phyloP scores from a whole-genome alignment of 352 stramenopile species.

The Phytophthora kernoviae region DNA sequence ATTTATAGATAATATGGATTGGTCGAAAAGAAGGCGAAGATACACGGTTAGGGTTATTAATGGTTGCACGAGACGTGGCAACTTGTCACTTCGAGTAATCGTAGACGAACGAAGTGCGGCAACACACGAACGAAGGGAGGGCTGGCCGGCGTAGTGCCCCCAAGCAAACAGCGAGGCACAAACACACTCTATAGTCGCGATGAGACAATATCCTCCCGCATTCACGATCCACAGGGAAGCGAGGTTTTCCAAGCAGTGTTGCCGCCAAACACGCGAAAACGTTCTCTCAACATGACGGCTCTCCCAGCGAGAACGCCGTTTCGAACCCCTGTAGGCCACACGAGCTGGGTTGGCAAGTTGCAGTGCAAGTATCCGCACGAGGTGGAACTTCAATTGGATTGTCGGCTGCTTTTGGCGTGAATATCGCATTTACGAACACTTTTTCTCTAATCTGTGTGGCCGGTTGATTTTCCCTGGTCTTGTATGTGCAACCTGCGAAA shows the following conservation, averaged over 20 bases:
- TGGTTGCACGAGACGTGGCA: background rate
- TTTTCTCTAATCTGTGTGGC: too few relatives aligned
- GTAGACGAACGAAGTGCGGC: background rate
- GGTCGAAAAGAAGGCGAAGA: slow-evolving; percentile 23
- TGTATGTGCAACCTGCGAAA: background rate
- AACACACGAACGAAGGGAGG: background rate
- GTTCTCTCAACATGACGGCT: background rate
- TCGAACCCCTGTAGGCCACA: background rate
- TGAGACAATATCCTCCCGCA: background rate
- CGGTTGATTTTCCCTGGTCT: background rate
- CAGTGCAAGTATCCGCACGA: too few relatives aligned
- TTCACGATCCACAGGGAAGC: background rate
- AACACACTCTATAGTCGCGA: slow-evolving; percentile 3
- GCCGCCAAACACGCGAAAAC: background rate
- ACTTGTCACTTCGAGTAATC: background rate
- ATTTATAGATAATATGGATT: too few relatives aligned
- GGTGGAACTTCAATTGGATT: too few relatives aligned
- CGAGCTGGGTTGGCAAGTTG: too few relatives aligned
- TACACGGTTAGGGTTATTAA: too few relatives aligned
- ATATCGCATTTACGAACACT: too few relatives aligned
- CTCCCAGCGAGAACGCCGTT: background rate
- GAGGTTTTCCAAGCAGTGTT: too few relatives aligned
- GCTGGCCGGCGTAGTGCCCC: too few relatives aligned
- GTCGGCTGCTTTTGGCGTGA: background rate
- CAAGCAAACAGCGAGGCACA: background rate